Evolutionary conservation across 1,284 basidiomycete genomes (phyloP).

Genomic region (Cryptococcus neoformans): DNA sequence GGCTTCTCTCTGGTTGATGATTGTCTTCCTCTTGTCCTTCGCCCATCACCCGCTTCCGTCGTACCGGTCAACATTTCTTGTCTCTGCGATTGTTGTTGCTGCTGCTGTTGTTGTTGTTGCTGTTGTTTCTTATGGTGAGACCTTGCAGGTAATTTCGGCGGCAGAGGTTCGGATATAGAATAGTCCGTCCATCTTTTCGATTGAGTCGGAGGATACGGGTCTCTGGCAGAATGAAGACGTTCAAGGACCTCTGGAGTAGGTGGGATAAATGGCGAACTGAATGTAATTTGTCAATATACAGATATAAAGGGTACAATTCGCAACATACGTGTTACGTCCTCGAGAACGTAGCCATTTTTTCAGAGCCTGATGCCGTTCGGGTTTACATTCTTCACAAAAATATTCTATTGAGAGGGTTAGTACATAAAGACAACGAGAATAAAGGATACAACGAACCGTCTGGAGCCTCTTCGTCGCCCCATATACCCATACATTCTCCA

Average conservation of each 20-base stretch:
- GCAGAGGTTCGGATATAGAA: conserved; percentile 10
- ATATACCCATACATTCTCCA: conserved; percentile 92
- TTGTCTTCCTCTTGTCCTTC: conserved; percentile 12
- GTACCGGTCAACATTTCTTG: conserved; percentile 10
- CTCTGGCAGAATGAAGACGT: conserved; percentile 26
- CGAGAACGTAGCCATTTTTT: conserved; percentile 58
- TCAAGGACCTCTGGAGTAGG: conserved; percentile 42
- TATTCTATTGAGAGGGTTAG: conserved; percentile 52
- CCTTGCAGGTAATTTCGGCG: conserved; percentile 24
- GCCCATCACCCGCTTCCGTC: conserved; percentile 1
- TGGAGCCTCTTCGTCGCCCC: conserved; percentile 75
- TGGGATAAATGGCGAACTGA: conserved; percentile 32
- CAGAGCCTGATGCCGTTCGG: conserved; percentile 76
- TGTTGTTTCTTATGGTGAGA: conserved; percentile 28
- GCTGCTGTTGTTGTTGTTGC: conserved; percentile 4
- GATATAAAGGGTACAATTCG: background rate
- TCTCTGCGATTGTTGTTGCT: background rate
- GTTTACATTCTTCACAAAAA: conserved; percentile 91
- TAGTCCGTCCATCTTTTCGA: conserved; percentile 44
- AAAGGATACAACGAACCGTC: conserved; percentile 58
- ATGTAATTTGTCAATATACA: conserved; percentile 8
- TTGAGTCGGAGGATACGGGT: conserved; percentile 45
- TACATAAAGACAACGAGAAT: background rate
- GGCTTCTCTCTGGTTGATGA: conserved; percentile 10
- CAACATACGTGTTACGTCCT: conserved; percentile 37